Base-by-base conservation (phyloP, 2,329 filamentous ascomycete genomes). In the Epichloe uncinata region DNA sequence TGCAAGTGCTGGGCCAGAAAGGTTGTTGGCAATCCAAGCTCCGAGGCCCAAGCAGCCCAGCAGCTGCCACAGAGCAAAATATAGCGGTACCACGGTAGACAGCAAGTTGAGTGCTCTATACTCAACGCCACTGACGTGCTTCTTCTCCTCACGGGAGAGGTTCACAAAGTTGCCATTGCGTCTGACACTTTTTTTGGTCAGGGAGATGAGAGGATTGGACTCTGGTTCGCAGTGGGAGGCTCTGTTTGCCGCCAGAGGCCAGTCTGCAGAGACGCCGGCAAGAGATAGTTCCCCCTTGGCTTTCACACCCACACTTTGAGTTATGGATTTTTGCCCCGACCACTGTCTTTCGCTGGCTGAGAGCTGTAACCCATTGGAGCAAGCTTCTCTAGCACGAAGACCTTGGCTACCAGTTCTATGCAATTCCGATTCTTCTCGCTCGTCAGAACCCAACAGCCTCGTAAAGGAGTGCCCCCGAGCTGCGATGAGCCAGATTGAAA, bases 391-490 rank as follows among this genome's bases (percentile, higher is more conserved):
- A 9, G n/a, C 38, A 16, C 16, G 20, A 15, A 30, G 20, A 13
- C 12, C 42, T 30, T 43, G 18, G 13, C 2, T 3, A 15, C 12
- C 22, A 8, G 15, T 5, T 20, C 12, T 6, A 11, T 26, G 15
- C 12, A 2, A 4, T 30, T 43, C 42, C 15, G 2, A 9, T 30
- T 16, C 6, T 6, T 15, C 3, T 15, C 18, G 9, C n/a, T 22
- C 4, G 64, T 84, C 70, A 42, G 70, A 65, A 50, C 74, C 66
- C 52, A 85, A 80, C 18, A 77, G 74, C 51, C 68, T 70, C 61
- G 84, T 76, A 55, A 87, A 87, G 11, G 77, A 78, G 51, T 70
- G 68, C 57, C 75, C 78, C 38, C 82, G 70, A 7, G 81, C 73
- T 44, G 75, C 64, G 3, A 87, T 74, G 3, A 84, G 82, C 54